Base-by-base conservation (phyloP, 805 yeast genomes). In the Metschnikowia sp. region DNA sequence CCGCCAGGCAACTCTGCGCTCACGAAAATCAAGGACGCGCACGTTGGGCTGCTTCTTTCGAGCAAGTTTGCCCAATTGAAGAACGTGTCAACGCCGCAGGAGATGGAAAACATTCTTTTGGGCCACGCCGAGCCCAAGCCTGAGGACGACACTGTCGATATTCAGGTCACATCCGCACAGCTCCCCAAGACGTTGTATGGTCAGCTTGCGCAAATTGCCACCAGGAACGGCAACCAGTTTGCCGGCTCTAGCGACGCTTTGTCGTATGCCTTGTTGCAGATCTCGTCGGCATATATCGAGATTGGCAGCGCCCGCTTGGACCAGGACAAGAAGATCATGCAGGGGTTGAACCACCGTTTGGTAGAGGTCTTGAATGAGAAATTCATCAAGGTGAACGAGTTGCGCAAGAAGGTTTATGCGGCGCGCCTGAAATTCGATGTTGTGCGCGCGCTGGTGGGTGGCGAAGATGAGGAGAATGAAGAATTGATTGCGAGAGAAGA, bases 181-280 rank as follows among this genome's bases (percentile, higher is more conserved):
- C 63, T 81, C 34, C 89, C 90, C 48, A 84, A 83, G 68, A 86
- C 94, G 2, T 80, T 87, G 61, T 78, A 83, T 34, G 89, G 87
- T 48, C 88, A 86, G 48, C 74, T 86, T 49, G 69, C 84, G 9
- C 79, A 77, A 51, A 74, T 84, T 36, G 77, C 84, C 29, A 66
- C 68, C 36, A 74, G 70, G 47, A 78, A 83, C 40, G 55, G 57
- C 35, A 78, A 76, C 30, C 71, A 69, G 32, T 65, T 79, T 55
- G 63, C 77, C 35, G 74, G 65, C 3, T 68, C 74, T 11, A 73
- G 70, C 30, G 72, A 70, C 44, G 72, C 84, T 1, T 77, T 83
- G 52, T 65, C 81, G 18, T 72, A 75, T 49, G 82, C 82, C 22
- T 66, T 84, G 53, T 71, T 72, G 58, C 80, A 74, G 61, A 72